Conservation (phyloP, 805 yeast species). For the Millerozyma miso region DNA sequence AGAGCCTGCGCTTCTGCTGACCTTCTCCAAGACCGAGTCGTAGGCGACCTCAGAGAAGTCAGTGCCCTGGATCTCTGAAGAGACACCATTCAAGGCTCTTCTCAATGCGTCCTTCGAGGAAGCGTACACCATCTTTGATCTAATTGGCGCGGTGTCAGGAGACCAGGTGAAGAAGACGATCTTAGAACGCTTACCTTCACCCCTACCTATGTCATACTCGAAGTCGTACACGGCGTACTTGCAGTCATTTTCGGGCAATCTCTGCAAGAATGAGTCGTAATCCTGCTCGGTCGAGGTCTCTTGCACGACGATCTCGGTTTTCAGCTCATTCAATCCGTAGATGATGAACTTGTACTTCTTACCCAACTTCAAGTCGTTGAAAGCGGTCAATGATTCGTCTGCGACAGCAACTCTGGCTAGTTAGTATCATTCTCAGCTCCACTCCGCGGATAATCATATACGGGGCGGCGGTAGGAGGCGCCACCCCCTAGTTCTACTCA, state of each 20-base stretch:
- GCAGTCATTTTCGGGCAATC: slow-evolving; percentile 93
- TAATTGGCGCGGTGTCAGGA: slow-evolving; percentile 94
- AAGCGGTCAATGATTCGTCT: slow-evolving; percentile 88
- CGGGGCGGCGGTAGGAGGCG: not conserved
- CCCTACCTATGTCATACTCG: slow-evolving; percentile 83
- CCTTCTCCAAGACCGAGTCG: slow-evolving; percentile 87
- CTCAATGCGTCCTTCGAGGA: slow-evolving; percentile 97
- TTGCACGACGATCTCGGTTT: slow-evolving; percentile 88
- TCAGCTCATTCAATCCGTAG: slow-evolving; percentile 74
- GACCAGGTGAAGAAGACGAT: slow-evolving; percentile 82
- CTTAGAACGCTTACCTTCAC: slow-evolving; percentile 91
- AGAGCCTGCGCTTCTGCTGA: slow-evolving; percentile 69
- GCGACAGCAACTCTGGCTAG: slow-evolving; percentile 41
- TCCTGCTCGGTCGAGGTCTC: slow-evolving; percentile 69
- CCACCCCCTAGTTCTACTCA: slow-evolving; percentile 11
- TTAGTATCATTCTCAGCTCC: slow-evolving; percentile 4
- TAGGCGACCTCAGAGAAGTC: slow-evolving; percentile 95
- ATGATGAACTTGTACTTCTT: slow-evolving; percentile 82
- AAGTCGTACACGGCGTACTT: slow-evolving; percentile 96
- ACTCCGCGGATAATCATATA: not conserved
- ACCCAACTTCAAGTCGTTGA: slow-evolving; percentile 94
- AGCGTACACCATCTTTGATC: slow-evolving; percentile 97
- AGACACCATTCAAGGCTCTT: slow-evolving; percentile 92
- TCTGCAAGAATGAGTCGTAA: slow-evolving; percentile 82
- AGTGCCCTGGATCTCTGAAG: slow-evolving; percentile 96